Base-by-base conservation (phyloP, 192 early-diverging fungal species). In the Obelidium mucronatum region DNA sequence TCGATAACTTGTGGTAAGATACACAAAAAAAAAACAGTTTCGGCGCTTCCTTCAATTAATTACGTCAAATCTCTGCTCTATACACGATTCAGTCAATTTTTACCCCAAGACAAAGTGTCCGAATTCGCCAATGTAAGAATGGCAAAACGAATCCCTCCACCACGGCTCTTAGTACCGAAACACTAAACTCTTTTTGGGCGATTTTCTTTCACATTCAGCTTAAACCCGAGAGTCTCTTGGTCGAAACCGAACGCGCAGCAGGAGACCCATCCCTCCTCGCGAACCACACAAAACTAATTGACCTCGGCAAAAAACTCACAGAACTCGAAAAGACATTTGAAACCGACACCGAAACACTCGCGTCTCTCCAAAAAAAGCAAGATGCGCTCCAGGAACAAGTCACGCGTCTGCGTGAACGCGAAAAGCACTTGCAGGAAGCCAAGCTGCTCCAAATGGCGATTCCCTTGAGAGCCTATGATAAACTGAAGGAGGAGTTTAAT, bases 31-130 rank as follows among this genome's bases (percentile, higher is more conserved):
- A n/a, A n/a, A n/a, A n/a, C n/a, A n/a, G n/a, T n/a, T n/a, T n/a
- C 30, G 34, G 36, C 75, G 37, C 80, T 33, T 83, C 1, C 11
- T 54, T 13, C 52, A 24, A 17, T n/a, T 53, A 17, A 24, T 3
- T 53, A 53, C 19, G 19, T 53, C 52, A 53, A 17, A 53, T 53
- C 6, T 2, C 3, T 15, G 53, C 40, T 93, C 92, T n/a, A n/a
- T n/a, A n/a, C n/a, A n/a, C n/a, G n/a, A n/a, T n/a, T n/a, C n/a
- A n/a, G n/a, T 80, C 97, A 98, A 82, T 97, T 99, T 73, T 81
- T 99, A 66, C 97, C 97, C 5, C 97, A 99, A 78, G 97, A 99
- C 81, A 86, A 90, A 62, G 97, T 99, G 4, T 88, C 90, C 4
- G 94, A 94, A 70, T 99, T 99, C 77, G 95, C 96, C 3, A 90